Evolutionary conservation across 2,329 filamentous ascomycete species (phyloP), one percentile per base, ranked within the genome.

Genomic region (Penicillium fuscoglaucum): DNA sequence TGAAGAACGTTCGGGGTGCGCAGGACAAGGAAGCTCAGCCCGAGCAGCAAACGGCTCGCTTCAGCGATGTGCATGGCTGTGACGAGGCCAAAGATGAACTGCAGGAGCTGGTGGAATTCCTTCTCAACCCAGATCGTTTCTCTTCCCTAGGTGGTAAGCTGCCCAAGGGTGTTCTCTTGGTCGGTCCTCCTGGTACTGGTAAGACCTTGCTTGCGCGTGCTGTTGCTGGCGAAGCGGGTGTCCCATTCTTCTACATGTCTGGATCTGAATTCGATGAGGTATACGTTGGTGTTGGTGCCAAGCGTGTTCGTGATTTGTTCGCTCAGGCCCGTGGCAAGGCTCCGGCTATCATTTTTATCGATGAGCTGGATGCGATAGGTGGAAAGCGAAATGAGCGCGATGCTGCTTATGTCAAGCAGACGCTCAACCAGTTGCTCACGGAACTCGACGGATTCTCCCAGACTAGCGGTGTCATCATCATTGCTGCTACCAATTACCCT

Each of bases 231-330:
- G 95, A 99, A 79, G 93, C 95, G 54, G 95, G 93, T 56, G 95
- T 99, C 19, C 95, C 95, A 1, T 99, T 99, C 83, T 99, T 98
- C 83, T 99, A 97, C 83, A 98, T 99, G 93, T 99, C 95, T 71
- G 95, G 95, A 51, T 96, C 91, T 58, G 95, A 99, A 75, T 99
- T 99, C 72, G 95, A 99, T 71, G 95, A 99, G 77, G 89, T 99
- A 52, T 99, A 97, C 71, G 96, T 99, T 37, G 95, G 95, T 72
- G 95, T 99, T 54, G 92, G 93, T 72, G 92, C 92, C 46, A 96
- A 99, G 82, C 90, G 95, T 70, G 93, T 99, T 49, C 91, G 95
- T 59, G 95, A 97, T 62, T 84, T 96, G n/a, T 96, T 96, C 74
- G 79, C 82, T 46, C 87, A 90, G 56, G 93, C 93, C 64, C 90